These are phyloP conservation scores for Globisporangium polare DNA, from an alignment of 352 stramenopile genomes.

Conservation along the genomic window DNA sequence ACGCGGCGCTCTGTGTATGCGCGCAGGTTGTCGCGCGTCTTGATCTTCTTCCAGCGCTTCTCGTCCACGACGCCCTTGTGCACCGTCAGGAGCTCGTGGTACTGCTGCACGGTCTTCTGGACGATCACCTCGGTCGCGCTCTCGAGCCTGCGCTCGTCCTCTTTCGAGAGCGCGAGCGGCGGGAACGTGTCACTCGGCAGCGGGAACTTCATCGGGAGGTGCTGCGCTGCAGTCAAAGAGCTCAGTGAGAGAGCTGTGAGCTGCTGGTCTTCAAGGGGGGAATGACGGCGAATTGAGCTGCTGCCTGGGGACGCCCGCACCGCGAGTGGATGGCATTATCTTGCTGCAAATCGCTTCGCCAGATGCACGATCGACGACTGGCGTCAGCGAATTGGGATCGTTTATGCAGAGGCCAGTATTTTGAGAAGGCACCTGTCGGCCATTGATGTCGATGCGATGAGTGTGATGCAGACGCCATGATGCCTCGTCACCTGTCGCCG, in stretches of 20 bases:
- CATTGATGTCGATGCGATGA: too few relatives aligned
- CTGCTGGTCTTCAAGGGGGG: neutral
- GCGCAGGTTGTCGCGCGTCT: neutral
- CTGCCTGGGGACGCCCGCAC: too few relatives aligned
- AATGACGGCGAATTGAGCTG: neutral
- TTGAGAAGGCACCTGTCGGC: too few relatives aligned
- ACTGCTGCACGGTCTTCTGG: neutral
- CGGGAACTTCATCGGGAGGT: constrained; percentile 11
- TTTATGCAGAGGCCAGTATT: too few relatives aligned
- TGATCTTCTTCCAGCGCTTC: constrained; percentile 32
- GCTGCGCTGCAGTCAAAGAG: too few relatives aligned
- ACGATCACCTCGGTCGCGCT: neutral
- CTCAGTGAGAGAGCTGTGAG: neutral
- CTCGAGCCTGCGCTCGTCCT: neutral
- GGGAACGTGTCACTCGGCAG: constrained; percentile 3
- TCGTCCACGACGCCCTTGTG: constrained; percentile 30
- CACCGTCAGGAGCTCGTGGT: constrained; percentile 10
- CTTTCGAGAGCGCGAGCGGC: neutral
- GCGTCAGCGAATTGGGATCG: too few relatives aligned
- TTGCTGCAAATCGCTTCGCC: too few relatives aligned
- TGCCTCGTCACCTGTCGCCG: too few relatives aligned
- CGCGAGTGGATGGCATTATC: too few relatives aligned
- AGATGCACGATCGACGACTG: too few relatives aligned
- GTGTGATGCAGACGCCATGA: too few relatives aligned
- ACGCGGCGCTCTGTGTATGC: constrained; percentile 2